These are phyloP conservation scores for Aureobasidium sp. DNA, from an alignment of 2,329 filamentous ascomycete species.

Conservation along the genomic window DNA sequence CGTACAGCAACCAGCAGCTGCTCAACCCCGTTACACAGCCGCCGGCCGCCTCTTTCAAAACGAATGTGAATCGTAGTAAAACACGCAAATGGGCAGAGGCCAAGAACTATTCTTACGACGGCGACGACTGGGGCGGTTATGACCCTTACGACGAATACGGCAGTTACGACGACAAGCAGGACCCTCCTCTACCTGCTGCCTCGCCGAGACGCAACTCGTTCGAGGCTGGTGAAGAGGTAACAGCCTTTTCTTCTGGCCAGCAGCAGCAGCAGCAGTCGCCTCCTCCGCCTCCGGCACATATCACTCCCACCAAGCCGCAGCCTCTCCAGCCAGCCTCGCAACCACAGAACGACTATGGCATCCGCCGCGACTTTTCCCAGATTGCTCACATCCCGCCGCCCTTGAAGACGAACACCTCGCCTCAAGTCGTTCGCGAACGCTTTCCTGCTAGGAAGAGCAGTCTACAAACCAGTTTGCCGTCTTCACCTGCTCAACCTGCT, in stretches of 20 bases:
- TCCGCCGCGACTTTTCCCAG: constrained; percentile 42
- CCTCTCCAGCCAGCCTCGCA: neutral
- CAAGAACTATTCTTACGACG: constrained; percentile 77
- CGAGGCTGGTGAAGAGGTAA: constrained; percentile 44
- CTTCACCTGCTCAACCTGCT: constrained; percentile 8
- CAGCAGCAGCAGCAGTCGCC: neutral
- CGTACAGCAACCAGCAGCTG: constrained; percentile 23
- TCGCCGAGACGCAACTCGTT: constrained; percentile 41
- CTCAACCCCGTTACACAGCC: constrained; percentile 20
- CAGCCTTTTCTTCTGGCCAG: constrained; percentile 32
- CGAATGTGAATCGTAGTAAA: constrained; percentile 81
- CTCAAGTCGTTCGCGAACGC: constrained; percentile 12
- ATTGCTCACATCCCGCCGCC: constrained; percentile 43
- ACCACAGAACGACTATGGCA: neutral
- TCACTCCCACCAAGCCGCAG: constrained; percentile 1
- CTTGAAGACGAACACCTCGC: constrained; percentile 30
- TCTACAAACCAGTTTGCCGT: constrained; percentile 30
- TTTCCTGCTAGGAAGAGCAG: constrained; percentile 50
- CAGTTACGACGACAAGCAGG: constrained; percentile 37
- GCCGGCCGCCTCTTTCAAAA: constrained; percentile 57
- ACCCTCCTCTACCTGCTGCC: constrained; percentile 32
- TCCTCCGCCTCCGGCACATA: neutral
- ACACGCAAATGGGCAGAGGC: constrained; percentile 95
- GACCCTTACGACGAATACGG: constrained; percentile 50
- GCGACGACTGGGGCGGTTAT: constrained; percentile 80